These are phyloP conservation scores for Trichoderma citrinoviride DNA, from an alignment of 2,329 filamentous ascomycete species.

Conservation along the genomic window DNA sequence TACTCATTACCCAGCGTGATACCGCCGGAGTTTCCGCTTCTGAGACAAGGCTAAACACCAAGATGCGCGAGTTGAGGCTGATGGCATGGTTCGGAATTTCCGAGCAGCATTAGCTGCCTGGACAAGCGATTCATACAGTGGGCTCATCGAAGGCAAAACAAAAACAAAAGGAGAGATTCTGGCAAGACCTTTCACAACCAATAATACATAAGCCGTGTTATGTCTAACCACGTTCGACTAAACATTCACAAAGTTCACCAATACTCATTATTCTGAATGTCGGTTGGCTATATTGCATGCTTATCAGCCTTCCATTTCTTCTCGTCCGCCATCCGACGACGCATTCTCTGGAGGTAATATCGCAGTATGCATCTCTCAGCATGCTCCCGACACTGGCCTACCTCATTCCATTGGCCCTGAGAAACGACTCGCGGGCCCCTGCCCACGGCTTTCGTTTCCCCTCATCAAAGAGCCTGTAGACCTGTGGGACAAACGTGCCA, in stretches of 20 bases:
- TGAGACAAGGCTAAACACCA: background rate
- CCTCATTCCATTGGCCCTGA: background rate
- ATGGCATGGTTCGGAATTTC: background rate
- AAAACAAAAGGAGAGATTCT: no score
- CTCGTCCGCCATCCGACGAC: no score
- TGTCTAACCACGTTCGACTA: no score
- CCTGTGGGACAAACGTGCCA: conserved; percentile 25
- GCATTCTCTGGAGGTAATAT: background rate
- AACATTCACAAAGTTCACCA: no score
- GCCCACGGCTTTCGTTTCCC: conserved; percentile 26
- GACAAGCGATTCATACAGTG: no score
- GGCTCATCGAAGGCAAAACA: no score
- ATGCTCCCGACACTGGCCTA: background rate
- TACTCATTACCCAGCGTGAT: no score
- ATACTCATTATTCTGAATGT: no score
- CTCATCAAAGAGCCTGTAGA: conserved; percentile 26
- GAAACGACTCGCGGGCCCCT: conserved; percentile 14
- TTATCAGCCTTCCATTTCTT: no score
- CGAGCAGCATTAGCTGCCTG: background rate
- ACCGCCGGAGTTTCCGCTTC: background rate
- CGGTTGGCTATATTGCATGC: no score
- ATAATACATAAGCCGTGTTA: no score
- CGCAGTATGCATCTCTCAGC: background rate
- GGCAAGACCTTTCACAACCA: no score
- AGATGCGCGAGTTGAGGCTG: background rate